phyloP scores from a whole-genome alignment of 768 basidiomycete species.

The Boletus tylopilopsis region DNA sequence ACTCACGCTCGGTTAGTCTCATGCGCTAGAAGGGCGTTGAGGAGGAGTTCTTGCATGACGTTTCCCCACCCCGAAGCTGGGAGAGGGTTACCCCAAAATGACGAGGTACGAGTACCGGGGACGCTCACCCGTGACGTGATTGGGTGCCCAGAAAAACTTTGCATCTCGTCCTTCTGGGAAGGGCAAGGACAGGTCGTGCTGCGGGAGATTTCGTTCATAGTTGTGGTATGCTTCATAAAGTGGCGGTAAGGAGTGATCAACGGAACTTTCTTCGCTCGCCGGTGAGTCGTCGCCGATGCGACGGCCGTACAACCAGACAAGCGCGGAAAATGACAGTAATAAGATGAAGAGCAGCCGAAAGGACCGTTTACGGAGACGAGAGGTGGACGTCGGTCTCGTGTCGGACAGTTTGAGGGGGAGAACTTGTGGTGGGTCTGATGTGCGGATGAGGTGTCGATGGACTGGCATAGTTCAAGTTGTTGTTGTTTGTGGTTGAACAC shows the following conservation, averaged over 20 bases:
- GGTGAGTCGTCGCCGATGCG: not conserved
- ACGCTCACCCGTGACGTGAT: conserved; percentile 41
- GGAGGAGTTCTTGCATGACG: conserved; percentile 52
- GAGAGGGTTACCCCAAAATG: not conserved
- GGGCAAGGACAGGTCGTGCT: conserved; percentile 38
- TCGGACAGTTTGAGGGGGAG: conserved; percentile 19
- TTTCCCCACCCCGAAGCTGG: conserved; percentile 61
- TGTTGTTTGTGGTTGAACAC: conserved; percentile 2
- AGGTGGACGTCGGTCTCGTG: not conserved
- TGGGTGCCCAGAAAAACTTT: conserved; percentile 47
- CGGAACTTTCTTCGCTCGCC: conserved; percentile 1
- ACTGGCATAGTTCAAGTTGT: too few relatives aligned
- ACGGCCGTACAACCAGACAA: conserved; percentile 15
- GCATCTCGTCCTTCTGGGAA: conserved; percentile 39
- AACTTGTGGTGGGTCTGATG: conserved; percentile 1
- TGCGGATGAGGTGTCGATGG: conserved; percentile 5
- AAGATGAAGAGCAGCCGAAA: conserved; percentile 13
- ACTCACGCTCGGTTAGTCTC: conserved; percentile 47
- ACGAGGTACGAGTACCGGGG: not conserved
- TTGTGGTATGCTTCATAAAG: conserved; percentile 42
- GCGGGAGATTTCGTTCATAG: conserved; percentile 43
- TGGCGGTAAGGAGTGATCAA: conserved; percentile 34
- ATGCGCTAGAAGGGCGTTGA: conserved; percentile 49
- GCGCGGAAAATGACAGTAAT: conserved; percentile 5
- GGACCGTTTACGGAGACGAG: conserved; percentile 5